phyloP scores from a whole-genome alignment of 257 asterid species.

The Jacaranda copaia region DNA sequence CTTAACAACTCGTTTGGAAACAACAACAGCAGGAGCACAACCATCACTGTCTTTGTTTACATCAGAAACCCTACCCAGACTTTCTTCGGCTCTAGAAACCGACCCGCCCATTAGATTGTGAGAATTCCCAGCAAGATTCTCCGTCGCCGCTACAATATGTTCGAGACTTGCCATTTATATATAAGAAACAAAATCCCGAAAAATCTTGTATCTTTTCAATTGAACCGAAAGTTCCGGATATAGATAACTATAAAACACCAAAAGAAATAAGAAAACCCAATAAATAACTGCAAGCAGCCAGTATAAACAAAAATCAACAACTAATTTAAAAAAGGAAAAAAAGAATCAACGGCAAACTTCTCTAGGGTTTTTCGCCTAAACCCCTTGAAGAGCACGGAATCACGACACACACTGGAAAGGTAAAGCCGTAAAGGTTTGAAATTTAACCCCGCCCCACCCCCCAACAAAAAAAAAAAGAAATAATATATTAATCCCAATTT shows the following conservation, averaged over 20 bases:
- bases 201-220: background rate
- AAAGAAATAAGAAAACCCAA: background rate
- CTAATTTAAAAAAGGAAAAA: background rate
- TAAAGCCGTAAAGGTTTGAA: background rate
- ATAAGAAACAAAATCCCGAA: slow-evolving; percentile 19
- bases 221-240: background rate
- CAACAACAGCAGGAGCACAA: slow-evolving; percentile 10
- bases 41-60: slow-evolving; percentile 31
- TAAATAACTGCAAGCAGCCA: slow-evolving; percentile 18
- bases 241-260: slow-evolving; percentile 11
- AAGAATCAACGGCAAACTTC: background rate
- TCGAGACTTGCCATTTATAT: slow-evolving; percentile 35
- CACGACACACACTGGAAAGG: background rate
- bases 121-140: slow-evolving; percentile 30
- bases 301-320: background rate
- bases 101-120: slow-evolving; percentile 25
- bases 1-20: background rate
- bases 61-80: slow-evolving; percentile 6
- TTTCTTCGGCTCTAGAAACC: slow-evolving; percentile 14
- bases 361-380: slow-evolving; percentile 31
- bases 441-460: too few species aligned
- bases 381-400: slow-evolving; percentile 3
- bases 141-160: slow-evolving; percentile 29
- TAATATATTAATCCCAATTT: too few species aligned
- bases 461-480: background rate